Conservation (phyloP, 1,284 basidiomycete species). For the Ceratobasidium sp. region DNA sequence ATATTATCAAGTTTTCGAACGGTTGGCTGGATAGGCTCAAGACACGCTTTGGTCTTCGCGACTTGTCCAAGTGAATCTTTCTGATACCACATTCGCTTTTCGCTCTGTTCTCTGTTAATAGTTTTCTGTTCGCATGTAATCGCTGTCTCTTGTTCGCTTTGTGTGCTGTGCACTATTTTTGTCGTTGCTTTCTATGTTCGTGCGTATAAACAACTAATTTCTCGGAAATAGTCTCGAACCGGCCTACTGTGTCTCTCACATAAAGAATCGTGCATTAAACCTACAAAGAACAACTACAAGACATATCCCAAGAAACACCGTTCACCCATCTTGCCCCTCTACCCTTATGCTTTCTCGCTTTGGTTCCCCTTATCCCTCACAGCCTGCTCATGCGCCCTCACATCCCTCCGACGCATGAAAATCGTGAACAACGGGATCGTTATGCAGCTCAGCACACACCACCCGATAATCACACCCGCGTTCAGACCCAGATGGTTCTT, state of each 20-base stretch:
- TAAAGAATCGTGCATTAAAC: too few species aligned
- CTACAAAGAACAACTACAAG: too few species aligned
- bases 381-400: slow-evolving; percentile 17
- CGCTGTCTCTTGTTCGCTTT: too few species aligned
- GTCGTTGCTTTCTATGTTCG: too few species aligned
- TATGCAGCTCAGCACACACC: slow-evolving; percentile 60
- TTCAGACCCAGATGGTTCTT: slow-evolving; percentile 62
- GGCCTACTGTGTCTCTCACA: too few species aligned
- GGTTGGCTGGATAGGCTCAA: slow-evolving; percentile 39
- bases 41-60: background rate
- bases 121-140: too few species aligned
- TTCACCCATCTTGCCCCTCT: background rate
- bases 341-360: slow-evolving; percentile 5
- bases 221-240: too few species aligned
- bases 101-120: too few species aligned
- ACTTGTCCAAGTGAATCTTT: background rate
- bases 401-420: slow-evolving; percentile 56
- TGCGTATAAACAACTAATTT: too few species aligned
- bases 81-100: too few species aligned
- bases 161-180: too few species aligned
- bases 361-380: slow-evolving; percentile 17
- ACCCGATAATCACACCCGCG: slow-evolving; percentile 64
- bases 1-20: slow-evolving; percentile 22
- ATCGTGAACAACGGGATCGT: slow-evolving; percentile 61
- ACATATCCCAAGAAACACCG: too few species aligned